Evolutionary conservation across 1,284 basidiomycete genomes (phyloP).

Genomic region (Ceratorhiza oryzae-sativae): DNA sequence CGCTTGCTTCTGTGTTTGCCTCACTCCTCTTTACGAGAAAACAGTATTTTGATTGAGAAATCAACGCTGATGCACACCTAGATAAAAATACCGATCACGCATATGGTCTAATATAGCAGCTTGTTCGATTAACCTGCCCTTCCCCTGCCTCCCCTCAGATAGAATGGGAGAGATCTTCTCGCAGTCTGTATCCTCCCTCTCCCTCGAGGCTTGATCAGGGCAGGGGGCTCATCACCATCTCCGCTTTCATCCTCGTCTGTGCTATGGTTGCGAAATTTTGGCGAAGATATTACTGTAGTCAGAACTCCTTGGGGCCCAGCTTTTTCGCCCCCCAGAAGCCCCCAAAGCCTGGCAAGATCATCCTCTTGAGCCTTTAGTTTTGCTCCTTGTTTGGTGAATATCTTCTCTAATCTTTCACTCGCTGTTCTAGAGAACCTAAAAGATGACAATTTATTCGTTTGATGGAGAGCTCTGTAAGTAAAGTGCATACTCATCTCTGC

Average conservation of each 20-base stretch:
- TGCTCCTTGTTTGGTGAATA: background rate
- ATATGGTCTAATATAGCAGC: background rate
- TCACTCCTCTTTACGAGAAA: no score
- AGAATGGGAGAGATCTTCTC: background rate
- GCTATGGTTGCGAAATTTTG: background rate
- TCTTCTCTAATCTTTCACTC: background rate
- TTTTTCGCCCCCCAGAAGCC: background rate
- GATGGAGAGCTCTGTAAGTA: no score
- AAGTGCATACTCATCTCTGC: background rate
- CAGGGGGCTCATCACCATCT: background rate
- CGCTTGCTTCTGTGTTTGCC: no score
- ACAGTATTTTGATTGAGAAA: no score
- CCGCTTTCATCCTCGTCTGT: background rate
- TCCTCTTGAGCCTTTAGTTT: background rate
- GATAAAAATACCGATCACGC: no score
- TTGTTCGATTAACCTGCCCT: background rate
- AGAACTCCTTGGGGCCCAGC: background rate
- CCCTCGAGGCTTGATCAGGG: background rate
- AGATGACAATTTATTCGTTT: background rate
- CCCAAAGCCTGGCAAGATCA: background rate
- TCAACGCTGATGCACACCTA: no score
- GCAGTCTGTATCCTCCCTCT: background rate
- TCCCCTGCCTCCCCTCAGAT: background rate
- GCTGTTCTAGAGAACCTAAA: slow-evolving; percentile 1
- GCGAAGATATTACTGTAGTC: background rate